Percentiles rank a stretch among this genome's conserved stretches.
phyloP scores from a whole-genome alignment of 2,329 filamentous ascomycete genomes.

The Sclerotinia borealis region DNA sequence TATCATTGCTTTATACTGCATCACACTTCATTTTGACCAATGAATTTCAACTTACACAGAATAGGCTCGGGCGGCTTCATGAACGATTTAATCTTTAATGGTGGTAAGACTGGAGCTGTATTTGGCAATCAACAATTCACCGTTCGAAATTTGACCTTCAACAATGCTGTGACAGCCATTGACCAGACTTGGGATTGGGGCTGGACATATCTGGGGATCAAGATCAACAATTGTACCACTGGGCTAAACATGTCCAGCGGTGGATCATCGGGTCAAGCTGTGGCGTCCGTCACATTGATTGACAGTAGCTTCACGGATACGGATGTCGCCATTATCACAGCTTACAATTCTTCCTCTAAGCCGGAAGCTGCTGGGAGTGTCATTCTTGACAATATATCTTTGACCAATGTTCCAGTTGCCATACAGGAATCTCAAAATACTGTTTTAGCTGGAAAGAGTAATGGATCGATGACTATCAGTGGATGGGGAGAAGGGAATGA shows the following conservation, averaged over 20 bases:
- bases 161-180: slow-evolving; percentile 46
- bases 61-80: slow-evolving; percentile 52
- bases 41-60: slow-evolving; percentile 19
- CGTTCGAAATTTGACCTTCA: slow-evolving; percentile 44
- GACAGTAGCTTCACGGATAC: slow-evolving; percentile 49
- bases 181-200: slow-evolving; percentile 55
- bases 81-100: slow-evolving; percentile 52
- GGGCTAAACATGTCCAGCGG: slow-evolving; percentile 46
- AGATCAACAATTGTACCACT: slow-evolving; percentile 45
- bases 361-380: slow-evolving; percentile 16
- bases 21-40: not conserved
- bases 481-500: slow-evolving; percentile 30
- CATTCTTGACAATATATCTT: slow-evolving; percentile 11
- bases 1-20: not conserved
- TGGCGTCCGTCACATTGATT: slow-evolving; percentile 51
- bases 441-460: slow-evolving; percentile 22
- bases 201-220: slow-evolving; percentile 47
- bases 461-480: slow-evolving; percentile 24
- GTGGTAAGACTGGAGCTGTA: slow-evolving; percentile 53
- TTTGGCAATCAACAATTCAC: slow-evolving; percentile 62
- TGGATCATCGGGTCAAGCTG: slow-evolving; percentile 37
- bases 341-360: slow-evolving; percentile 46
- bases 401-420: slow-evolving; percentile 8
- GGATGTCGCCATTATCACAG: slow-evolving; percentile 44
- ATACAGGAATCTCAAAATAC: slow-evolving; percentile 34